Evolutionary conservation across 75 land plant species (phyloP).

Genomic region (Pseudotsuga menziesii): DNA sequence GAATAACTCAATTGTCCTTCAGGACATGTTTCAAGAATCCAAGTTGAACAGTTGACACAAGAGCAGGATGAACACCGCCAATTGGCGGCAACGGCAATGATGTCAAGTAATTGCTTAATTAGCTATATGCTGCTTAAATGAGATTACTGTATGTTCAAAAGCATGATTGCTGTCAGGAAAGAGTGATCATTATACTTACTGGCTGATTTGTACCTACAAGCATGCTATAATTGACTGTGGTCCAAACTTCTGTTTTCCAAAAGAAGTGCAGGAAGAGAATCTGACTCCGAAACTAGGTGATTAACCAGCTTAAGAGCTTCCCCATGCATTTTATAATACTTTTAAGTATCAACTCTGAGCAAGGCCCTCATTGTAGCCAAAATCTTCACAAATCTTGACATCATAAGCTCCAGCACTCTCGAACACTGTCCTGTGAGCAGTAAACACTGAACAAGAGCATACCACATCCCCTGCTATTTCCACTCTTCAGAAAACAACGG

Average conservation of each 20-base stretch:
- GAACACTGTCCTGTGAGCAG: slow-evolving; percentile 65
- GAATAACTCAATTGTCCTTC: slow-evolving; percentile 65
- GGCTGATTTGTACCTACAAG: slow-evolving; percentile 51
- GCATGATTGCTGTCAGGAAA: neutral
- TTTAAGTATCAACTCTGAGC: slow-evolving; percentile 65
- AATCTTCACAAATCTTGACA: slow-evolving; percentile 80
- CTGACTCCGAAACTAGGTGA: slow-evolving; percentile 68
- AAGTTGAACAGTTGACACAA: slow-evolving; percentile 5
- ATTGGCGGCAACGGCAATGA: neutral
- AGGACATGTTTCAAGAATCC: slow-evolving; percentile 12
- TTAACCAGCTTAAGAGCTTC: slow-evolving; percentile 73
- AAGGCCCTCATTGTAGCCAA: slow-evolving; percentile 49
- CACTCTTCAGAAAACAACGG: slow-evolving; percentile 27
- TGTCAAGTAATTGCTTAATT: neutral
- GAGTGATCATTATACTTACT: too few relatives aligned
- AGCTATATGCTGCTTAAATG: neutral
- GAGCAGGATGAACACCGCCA: slow-evolving; percentile 6
- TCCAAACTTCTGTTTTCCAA: slow-evolving; percentile 50
- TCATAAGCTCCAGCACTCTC: slow-evolving; percentile 68
- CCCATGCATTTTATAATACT: slow-evolving; percentile 67
- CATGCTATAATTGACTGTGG: slow-evolving; percentile 80
- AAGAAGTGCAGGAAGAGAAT: slow-evolving; percentile 35
- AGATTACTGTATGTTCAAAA: neutral
- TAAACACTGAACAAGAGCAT: slow-evolving; percentile 75
- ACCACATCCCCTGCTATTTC: slow-evolving; percentile 25